A percentile compares a stretch with the other conserved stretches of the same genome.
These are phyloP conservation scores for Nannochloropsis gaditana DNA, from an alignment of 108 stramenopile species.

Conservation along the genomic window DNA sequence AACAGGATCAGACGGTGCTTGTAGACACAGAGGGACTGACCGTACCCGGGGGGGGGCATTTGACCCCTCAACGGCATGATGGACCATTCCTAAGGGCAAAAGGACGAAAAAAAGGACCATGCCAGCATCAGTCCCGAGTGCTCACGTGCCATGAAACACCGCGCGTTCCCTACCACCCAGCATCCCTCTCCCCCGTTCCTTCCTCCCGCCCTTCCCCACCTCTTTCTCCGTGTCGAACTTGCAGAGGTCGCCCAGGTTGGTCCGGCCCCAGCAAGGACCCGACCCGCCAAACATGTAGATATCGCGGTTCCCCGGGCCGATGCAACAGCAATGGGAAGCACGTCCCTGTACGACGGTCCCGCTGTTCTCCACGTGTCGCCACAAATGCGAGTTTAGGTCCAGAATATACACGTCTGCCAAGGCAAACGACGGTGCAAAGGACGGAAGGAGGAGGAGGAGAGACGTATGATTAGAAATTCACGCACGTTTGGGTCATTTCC, in stretches of 20 bases:
- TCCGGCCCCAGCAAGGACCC: not conserved
- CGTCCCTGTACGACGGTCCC: not conserved
- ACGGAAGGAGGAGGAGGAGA: not conserved
- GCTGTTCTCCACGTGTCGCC: conserved; percentile 8
- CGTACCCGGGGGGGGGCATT: not conserved
- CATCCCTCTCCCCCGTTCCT: not conserved
- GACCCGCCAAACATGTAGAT: not conserved
- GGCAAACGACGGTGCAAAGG: not conserved
- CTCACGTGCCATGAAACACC: too few relatives aligned
- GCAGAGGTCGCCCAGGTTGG: not conserved
- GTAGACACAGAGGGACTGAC: not conserved
- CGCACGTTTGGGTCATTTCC: not conserved
- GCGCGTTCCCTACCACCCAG: not conserved
- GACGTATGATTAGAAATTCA: not conserved
- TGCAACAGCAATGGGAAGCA: not conserved
- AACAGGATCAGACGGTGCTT: conserved; percentile 36
- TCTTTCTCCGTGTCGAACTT: conserved; percentile 20
- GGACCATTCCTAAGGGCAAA: not conserved
- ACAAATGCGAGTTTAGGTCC: not conserved
- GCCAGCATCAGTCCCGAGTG: too few relatives aligned
- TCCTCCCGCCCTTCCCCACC: not conserved
- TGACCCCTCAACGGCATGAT: conserved; percentile 1
- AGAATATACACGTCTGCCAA: not conserved
- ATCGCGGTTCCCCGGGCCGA: not conserved
- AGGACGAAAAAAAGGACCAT: not conserved